Conservation (phyloP, 768 basidiomycete species). For the Pleurotus tuber-regium region DNA sequence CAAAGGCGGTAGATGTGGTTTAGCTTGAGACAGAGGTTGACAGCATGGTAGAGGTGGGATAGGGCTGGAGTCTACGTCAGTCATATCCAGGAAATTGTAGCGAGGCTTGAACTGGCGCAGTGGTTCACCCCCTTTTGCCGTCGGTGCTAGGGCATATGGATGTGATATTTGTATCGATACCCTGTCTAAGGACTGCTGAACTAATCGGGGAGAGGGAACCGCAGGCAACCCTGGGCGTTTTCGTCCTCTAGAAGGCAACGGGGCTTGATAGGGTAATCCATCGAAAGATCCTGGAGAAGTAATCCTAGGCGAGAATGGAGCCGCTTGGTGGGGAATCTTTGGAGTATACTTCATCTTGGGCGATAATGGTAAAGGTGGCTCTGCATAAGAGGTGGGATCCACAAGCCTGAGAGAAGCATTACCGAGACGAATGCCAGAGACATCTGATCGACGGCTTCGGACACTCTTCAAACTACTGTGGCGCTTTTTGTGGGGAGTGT, state of each 20-base stretch:
- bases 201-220: neutral
- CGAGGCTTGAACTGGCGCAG: neutral
- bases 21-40: slow-evolving; percentile 8
- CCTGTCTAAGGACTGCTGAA: neutral
- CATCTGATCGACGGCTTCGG: slow-evolving; percentile 18
- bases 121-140: slow-evolving; percentile 14
- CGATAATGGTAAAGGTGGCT: slow-evolving; percentile 19
- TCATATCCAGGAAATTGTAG: neutral
- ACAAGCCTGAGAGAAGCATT: slow-evolving; percentile 24
- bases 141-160: slow-evolving; percentile 24
- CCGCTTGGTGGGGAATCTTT: slow-evolving; percentile 8
- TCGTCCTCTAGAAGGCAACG: neutral
- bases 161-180: slow-evolving; percentile 23
- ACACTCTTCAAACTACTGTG: slow-evolving; percentile 24
- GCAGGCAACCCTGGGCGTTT: neutral
- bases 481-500: slow-evolving; percentile 15
- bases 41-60: slow-evolving; percentile 10
- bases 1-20: neutral
- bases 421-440: slow-evolving; percentile 13
- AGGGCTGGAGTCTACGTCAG: slow-evolving; percentile 1
- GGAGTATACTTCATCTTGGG: slow-evolving; percentile 4
- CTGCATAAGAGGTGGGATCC: slow-evolving; percentile 12
- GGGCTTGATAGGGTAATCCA: neutral
- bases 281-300: neutral
- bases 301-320: neutral